These are phyloP conservation scores for Hansfordia pulvinata DNA, from an alignment of 2,329 filamentous ascomycete genomes.

Conservation along the genomic window DNA sequence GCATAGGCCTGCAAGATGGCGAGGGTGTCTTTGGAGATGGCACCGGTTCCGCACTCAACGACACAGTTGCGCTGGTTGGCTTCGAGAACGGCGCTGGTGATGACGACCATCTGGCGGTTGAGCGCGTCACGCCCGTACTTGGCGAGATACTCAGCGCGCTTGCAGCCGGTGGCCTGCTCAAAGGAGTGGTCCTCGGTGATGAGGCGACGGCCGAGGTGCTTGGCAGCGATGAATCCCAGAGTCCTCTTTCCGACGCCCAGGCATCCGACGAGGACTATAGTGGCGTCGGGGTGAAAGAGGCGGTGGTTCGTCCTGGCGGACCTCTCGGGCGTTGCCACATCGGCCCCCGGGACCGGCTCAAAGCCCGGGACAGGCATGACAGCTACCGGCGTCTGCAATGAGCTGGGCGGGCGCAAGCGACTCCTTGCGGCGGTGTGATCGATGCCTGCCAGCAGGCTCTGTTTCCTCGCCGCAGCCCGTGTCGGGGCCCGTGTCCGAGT, in stretches of 20 bases:
- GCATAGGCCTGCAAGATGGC: slow-evolving; percentile 43
- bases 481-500: no score
- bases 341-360: slow-evolving; percentile 2
- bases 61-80: slow-evolving; percentile 47
- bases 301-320: slow-evolving; percentile 21
- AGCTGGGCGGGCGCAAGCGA: no score
- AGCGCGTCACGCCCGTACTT: slow-evolving; percentile 48
- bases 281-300: slow-evolving; percentile 44
- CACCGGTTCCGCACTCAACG: slow-evolving; percentile 55
- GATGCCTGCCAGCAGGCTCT: no score
- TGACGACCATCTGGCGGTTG: slow-evolving; percentile 44
- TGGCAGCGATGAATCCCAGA: slow-evolving; percentile 58
- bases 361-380: no score
- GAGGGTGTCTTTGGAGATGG: slow-evolving; percentile 46
- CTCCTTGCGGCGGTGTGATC: no score
- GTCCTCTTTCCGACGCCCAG: slow-evolving; percentile 61
- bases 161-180: slow-evolving; percentile 47
- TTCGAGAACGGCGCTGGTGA: slow-evolving; percentile 47
- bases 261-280: slow-evolving; percentile 58
- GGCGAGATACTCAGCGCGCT: slow-evolving; percentile 44
- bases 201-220: slow-evolving; percentile 50
- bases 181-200: slow-evolving; percentile 58
- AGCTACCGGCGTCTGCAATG: no score
- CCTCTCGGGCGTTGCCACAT: slow-evolving; percentile 6
- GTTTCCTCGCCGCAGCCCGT: no score